Base-by-base conservation (phyloP, 2,329 filamentous ascomycete species). In the Uncinocarpus reesii region DNA sequence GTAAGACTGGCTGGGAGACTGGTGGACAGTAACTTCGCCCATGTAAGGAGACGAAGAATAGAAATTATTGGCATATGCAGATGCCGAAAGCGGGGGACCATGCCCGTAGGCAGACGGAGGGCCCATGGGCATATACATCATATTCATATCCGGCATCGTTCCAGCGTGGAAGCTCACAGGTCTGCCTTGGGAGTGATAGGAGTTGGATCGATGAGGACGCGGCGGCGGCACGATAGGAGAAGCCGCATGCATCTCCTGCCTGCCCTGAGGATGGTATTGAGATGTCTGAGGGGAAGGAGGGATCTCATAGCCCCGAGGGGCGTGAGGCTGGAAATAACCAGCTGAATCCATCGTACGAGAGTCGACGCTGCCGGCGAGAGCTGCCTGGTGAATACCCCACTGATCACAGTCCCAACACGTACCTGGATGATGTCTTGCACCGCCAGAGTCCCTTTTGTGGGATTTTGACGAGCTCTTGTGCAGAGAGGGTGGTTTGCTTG, bases 81-180 rank as follows among this genome's bases (percentile, higher is more conserved):
- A 67, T 1, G 61, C 58, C 16, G 65, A 60, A 7, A 60, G 61
- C 20, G 66, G 65, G 10, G 65, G 66, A 1, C 65, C 65, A 52
- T 60, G 60, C 13, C 65, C 65, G 23, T 53, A 35, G 15, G 53
- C 23, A 23, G 55, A 40, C 13, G 52, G 50, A 29, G 48, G 49
- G 40, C 52, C 54, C 53, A 63, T 55, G 38, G 58, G 55, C 24
- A 58, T 53, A 34, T 52, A 52, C 40, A 60, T 56, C 55, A 62
- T 55, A 6, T 54, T 56, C 54, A 62, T 58, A 31, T 64, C 62
- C 24, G 60, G 62, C 16, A 52, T 52, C 24, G 57, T 52, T 7
- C 61, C 64, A 15, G 42, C 31, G 51, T 70, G 66, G 49, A 61
- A 68, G 49, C 67, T 70, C 42, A 65, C 48, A 11, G 68, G 67